Percentiles rank a stretch among this genome's conserved stretches.
Evolutionary conservation across 1,139 yeast species (phyloP).

Genomic region (Sporopachydermia cereana): DNA sequence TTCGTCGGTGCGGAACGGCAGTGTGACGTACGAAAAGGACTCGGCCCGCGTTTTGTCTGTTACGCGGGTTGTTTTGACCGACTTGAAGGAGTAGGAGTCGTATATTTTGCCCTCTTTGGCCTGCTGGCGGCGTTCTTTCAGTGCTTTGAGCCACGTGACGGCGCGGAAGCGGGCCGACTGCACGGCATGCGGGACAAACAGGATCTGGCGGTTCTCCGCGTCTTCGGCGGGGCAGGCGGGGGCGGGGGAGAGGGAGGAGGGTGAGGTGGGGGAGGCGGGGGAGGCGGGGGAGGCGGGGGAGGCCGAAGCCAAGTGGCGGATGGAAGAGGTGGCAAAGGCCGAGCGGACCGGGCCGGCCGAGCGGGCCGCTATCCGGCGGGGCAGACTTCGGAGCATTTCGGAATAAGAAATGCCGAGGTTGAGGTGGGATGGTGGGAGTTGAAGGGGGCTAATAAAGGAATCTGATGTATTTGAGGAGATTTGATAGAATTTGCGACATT

Average conservation of each 20-base stretch:
- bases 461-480: too few species aligned
- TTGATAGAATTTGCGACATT: too few species aligned
- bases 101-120: constrained; percentile 56
- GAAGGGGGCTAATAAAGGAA: too few species aligned
- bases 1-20: constrained; percentile 77
- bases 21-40: constrained; percentile 58
- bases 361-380: too few species aligned
- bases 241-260: background rate
- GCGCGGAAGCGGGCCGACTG: constrained; percentile 13
- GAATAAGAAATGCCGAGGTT: too few species aligned
- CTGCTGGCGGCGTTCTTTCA: constrained; percentile 62
- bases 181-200: constrained; percentile 4
- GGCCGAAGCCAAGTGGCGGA: too few species aligned
- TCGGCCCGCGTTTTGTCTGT: constrained; percentile 66
- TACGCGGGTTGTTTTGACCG: constrained; percentile 44
- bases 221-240: background rate
- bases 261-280: background rate
- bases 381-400: too few species aligned
- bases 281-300: background rate
- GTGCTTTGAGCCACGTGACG: constrained; percentile 74
- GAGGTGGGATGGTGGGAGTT: too few species aligned
- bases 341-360: too few species aligned
- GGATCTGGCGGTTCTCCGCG: background rate
- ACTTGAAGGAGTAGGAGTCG: constrained; percentile 54
- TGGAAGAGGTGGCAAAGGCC: too few species aligned